Conservation (phyloP, 805 yeast species). For the Sugiyamaella americana region DNA sequence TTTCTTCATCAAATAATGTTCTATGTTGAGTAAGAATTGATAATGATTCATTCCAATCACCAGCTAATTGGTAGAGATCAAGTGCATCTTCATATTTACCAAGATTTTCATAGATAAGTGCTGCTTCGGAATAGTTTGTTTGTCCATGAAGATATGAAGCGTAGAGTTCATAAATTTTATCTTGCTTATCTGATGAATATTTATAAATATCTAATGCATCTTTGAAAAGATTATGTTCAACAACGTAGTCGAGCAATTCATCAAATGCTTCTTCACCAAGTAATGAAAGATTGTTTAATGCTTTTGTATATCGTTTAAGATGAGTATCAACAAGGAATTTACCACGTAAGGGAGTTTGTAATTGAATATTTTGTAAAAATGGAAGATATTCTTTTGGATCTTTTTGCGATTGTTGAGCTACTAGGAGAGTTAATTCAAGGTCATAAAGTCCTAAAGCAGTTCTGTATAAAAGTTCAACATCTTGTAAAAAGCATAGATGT, state of each 20-base stretch:
- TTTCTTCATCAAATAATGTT: conserved; percentile 21
- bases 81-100: conserved; percentile 53
- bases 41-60: conserved; percentile 82
- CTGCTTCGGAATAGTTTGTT: conserved; percentile 69
- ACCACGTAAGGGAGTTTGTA: conserved; percentile 58
- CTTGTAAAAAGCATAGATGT: conserved; percentile 86
- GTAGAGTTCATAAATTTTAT: conserved; percentile 49
- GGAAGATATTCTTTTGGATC: conserved; percentile 97
- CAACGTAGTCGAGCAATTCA: conserved; percentile 65
- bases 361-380: conserved; percentile 73
- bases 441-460: conserved; percentile 79
- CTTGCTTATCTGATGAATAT: conserved; percentile 49
- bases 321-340: conserved; percentile 74
- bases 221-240: conserved; percentile 62
- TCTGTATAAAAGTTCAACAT: conserved; percentile 74
- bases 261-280: conserved; percentile 26
- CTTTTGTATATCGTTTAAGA: conserved; percentile 61
- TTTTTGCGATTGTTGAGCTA: conserved; percentile 95
- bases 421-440: conserved; percentile 66
- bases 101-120: conserved; percentile 66
- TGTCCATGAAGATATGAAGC: conserved; percentile 56
- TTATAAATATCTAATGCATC: conserved; percentile 59
- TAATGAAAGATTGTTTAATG: conserved; percentile 54
- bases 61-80: conserved; percentile 61
- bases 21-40: conserved; percentile 39